Evolutionary conservation across 371 early-diverging fungal genomes (phyloP), one percentile per base, ranked within the genome.

Genomic region (Circinella umbellata): DNA sequence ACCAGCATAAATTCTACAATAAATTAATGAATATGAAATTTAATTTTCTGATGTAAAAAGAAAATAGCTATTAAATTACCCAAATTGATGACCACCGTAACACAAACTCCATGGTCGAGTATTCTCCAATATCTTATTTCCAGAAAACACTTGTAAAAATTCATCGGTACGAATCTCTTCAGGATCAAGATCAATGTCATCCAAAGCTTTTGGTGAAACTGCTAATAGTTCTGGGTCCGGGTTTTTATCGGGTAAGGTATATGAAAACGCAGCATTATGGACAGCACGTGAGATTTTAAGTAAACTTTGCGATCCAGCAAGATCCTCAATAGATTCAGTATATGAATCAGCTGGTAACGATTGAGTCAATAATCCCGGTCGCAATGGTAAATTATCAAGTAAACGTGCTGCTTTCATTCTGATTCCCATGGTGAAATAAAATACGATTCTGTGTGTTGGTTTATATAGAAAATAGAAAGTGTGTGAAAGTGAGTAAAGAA

Each of bases 71-170:
- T 57, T 27, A 57, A 6, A 78, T 63, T 78, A 86, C 74, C 96
- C 95, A 80, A 95, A 97, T 79, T 97, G 96, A 75, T 95, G 94
- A 0, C 97, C 97, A 38, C 89, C 95, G 72, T 97, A 96, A 70
- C 87, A 88, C 20, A 92, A 88, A 3, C 96, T 86, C 94, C 95
- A 96, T 0, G 96, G 94, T 10, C 85, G 77, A 18, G 92, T 87
- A 15, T 82, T 85, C 6, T 75, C 67, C 10, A 83, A 60, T 0
- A 82, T 34, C 27, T 69, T 68, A 61, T 82, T 84, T 11, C 86
- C 87, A 3, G 82, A 82, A 46, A 87, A 82, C 0, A 86, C 69
- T 13, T 78, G 66, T 4, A 74, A 57, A 67, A 80, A 81, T 20
- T 79, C 72, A 1, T 72, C 71, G 34, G 68, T 62, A 34, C 64